Percentiles rank a stretch among this genome's conserved stretches.
Evolutionary conservation across 2,329 filamentous ascomycete genomes (phyloP).

Genomic region (Apiospora marii): DNA sequence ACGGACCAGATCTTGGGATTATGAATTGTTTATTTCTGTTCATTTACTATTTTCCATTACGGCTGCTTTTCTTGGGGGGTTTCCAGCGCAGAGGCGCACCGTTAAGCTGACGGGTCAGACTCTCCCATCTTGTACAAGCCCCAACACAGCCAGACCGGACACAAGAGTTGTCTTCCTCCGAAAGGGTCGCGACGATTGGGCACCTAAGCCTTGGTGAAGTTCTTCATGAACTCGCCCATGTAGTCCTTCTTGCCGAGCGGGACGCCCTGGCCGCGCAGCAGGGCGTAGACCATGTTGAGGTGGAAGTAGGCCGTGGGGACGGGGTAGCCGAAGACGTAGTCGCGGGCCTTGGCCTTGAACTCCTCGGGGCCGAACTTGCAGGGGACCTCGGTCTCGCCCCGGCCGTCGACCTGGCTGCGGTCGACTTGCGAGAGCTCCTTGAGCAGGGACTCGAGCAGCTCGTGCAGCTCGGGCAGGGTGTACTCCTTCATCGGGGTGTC

Average conservation of each 20-base stretch:
- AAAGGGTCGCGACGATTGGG: too few relatives aligned
- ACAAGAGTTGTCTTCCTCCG: too few relatives aligned
- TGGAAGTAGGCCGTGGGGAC: constrained; percentile 71
- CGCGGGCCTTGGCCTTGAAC: constrained; percentile 35
- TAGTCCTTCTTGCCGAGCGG: constrained; percentile 66
- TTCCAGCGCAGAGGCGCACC: too few relatives aligned
- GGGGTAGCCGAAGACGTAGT: constrained; percentile 56
- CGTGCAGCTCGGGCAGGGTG: constrained; percentile 42
- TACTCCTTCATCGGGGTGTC: constrained; percentile 39
- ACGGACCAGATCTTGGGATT: constrained; percentile 57
- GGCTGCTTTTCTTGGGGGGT: too few relatives aligned
- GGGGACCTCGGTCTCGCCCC: constrained; percentile 44
- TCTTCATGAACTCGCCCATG: constrained; percentile 25
- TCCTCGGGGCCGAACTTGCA: constrained; percentile 43
- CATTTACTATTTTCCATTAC: not conserved
- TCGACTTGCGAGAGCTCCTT: constrained; percentile 31
- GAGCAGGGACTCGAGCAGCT: constrained; percentile 42
- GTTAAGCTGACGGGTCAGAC: too few relatives aligned
- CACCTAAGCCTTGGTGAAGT: constrained; percentile 6
- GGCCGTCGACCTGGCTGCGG: constrained; percentile 39
- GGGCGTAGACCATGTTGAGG: constrained; percentile 61
- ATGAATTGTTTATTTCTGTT: not conserved
- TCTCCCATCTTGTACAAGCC: too few relatives aligned
- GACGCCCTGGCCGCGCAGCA: constrained; percentile 67
- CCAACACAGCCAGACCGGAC: too few relatives aligned